These are phyloP conservation scores for Ammopiptanthus mongolicus DNA, from an alignment of 306 rosid genomes.

Conservation along the genomic window DNA sequence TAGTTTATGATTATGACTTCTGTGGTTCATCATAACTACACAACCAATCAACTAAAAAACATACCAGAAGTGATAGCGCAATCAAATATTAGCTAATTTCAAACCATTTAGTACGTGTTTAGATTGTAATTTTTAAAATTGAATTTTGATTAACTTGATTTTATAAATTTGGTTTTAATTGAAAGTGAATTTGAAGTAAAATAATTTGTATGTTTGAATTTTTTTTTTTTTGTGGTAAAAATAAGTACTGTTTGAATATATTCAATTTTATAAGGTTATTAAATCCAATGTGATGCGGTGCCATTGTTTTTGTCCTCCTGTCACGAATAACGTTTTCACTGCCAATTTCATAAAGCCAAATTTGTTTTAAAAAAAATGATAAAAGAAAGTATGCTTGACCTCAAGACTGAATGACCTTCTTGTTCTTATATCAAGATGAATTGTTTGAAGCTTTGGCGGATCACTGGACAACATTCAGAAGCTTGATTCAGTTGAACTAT, in stretches of 20 bases:
- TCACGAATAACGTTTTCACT: background rate
- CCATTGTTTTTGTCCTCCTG: background rate
- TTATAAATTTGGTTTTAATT: too few relatives aligned
- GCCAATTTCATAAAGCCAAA: background rate
- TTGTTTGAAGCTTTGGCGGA: background rate
- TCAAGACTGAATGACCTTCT: background rate
- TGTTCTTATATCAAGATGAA: background rate
- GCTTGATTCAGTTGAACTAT: background rate
- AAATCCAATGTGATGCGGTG: background rate
- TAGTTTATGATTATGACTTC: constrained; percentile 33
- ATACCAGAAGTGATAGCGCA: background rate
- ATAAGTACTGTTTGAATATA: too few relatives aligned
- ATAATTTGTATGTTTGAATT: background rate
- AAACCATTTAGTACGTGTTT: constrained; percentile 22
- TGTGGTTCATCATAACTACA: constrained; percentile 24
- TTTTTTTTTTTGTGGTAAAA: too few relatives aligned
- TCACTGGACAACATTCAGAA: background rate
- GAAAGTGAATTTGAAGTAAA: background rate
- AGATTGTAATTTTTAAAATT: too few relatives aligned
- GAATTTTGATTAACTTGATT: too few relatives aligned
- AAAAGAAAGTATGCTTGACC: background rate
- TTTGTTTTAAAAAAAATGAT: background rate
- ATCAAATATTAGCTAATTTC: constrained; percentile 9
- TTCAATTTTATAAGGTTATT: background rate
- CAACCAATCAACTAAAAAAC: background rate